Evolutionary conservation across 345 rosid species (phyloP), one percentile per base, ranked within the genome.

Genomic region (Eucalyptus cloeziana): DNA sequence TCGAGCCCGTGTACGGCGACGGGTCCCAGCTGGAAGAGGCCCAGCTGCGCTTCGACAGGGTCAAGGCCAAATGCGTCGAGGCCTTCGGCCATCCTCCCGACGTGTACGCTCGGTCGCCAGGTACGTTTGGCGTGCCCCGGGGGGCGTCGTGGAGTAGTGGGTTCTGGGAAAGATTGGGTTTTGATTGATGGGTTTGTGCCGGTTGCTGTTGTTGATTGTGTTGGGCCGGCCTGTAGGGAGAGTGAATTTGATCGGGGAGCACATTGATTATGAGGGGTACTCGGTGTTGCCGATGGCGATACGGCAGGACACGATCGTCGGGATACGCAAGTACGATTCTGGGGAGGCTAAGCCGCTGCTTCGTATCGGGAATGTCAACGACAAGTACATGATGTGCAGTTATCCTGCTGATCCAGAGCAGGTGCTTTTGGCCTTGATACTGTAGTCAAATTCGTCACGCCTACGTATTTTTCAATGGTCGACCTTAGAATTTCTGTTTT

Each of bases 241-340:
- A 93, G 99, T 98, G 92, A 98, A 97, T 92, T 92, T 98, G 96
- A 98, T 98, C 6, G 99, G 99, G 88, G 99, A 97, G 87, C 99
- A 98, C 90, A 96, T 98, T 87, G 99, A 98, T 85, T 98, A 98
- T 90, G 99, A 98, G 90, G 99, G 99, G 25, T 98, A 98, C 91
- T 98, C 99, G 2, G 99, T 97, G 93, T 86, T 98, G 86, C 99
- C 99, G 5, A 98, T 97, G 99, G 99, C 99, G n/a, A 96, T 98
- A 54, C 95, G 98, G 89, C 99, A 96, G 89, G 99, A 98, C 76
- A 98, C 98, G 2, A 96, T 98, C 44, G 90, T 98, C 31, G 99
- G 97, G 0, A 98, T 97, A 25, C 93, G 98, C 37, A 98, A 95
- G 91, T 90, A 81, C 22, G 94, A 92, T 13, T 85, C 91, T 9